phyloP scores from a whole-genome alignment of 2,329 filamentous ascomycete genomes.

The Paracorniculantispora psalliotae region DNA sequence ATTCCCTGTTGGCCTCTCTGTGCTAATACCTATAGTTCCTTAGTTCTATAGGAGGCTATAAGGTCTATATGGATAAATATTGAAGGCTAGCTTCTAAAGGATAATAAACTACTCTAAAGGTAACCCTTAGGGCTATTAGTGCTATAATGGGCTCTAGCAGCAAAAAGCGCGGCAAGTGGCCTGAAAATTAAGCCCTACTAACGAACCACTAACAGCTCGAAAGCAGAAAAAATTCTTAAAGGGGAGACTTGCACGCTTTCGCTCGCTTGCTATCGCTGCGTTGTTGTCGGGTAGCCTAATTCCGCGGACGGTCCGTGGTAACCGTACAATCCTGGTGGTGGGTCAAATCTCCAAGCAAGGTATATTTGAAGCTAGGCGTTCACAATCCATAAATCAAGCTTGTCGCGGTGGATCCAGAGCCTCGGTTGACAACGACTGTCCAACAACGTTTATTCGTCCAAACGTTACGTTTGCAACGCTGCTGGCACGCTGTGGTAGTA shows the following conservation, averaged over 20 bases:
- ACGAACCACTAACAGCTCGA: background rate
- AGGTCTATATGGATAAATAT: background rate
- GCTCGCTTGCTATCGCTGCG: too few species aligned
- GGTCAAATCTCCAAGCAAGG: too few species aligned
- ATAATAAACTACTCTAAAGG: slow-evolving; percentile 1
- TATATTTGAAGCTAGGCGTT: too few species aligned
- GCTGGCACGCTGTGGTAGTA: background rate
- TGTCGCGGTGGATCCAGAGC: too few species aligned
- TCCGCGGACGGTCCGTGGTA: too few species aligned
- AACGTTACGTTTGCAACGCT: background rate
- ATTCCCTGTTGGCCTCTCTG: too few species aligned
- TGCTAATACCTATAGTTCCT: slow-evolving; percentile 3
- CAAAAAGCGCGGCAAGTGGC: background rate
- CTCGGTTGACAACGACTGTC: too few species aligned
- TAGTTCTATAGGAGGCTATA: background rate
- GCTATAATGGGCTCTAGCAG: background rate
- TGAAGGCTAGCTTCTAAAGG: background rate
- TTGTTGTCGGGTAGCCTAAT: too few species aligned
- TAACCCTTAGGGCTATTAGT: background rate
- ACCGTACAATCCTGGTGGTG: too few species aligned
- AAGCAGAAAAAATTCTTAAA: background rate
- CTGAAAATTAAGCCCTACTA: background rate
- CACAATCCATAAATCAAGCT: too few species aligned
- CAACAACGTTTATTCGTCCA: too few species aligned
- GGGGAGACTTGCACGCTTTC: background rate